Base-by-base conservation (phyloP, 2,329 filamentous ascomycete genomes). In the Bipolaris zeicola region DNA sequence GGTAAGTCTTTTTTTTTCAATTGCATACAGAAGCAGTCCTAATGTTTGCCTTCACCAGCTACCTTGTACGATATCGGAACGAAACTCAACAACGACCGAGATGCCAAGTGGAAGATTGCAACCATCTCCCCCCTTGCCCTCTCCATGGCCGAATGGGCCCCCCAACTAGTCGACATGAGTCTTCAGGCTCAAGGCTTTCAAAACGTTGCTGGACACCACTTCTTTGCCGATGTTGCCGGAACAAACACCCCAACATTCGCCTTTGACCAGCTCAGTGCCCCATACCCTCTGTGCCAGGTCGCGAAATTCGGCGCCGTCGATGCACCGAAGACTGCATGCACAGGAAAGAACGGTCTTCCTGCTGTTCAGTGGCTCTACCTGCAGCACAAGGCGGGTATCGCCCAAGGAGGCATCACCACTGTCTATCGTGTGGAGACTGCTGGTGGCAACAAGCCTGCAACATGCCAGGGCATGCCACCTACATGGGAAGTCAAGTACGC, bases 141-240 rank as follows among this genome's bases (percentile, higher is more conserved):
- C 16, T 69, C 68, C 6, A 60, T 75, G 20, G 62, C 57, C 36
- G 51, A 63, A 34, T 53, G 50, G 20, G 53, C 58, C 22, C 63
- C 67, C 10, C 41, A 43, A 20, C 50, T 62, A 14, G 63, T 75
- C n/a, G 60, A 66, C 34, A 57, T 55, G 52, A 72, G 68, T 50
- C 66, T 76, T 48, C 51, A 57, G 28, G 60, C 61, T 1, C 65
- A 71, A 37, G 71, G 73, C 49, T 76, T 68, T 59, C 58, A 68
- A 50, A 51, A 66, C 5, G 80, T 82, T 65, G 70, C 87, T 13
- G 89, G 89, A 28, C 81, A 85, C 65, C 89, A 92, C 80, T 89
- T 81, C 82, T 91, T 91, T 80, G 83, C 73, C 58, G 60, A 44
- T 61, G 55, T 65, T 22, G 38, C 45, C 18, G 54, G 45, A 24